phyloP scores from a whole-genome alignment of 768 basidiomycete genomes.

The Amanita rimosa region DNA sequence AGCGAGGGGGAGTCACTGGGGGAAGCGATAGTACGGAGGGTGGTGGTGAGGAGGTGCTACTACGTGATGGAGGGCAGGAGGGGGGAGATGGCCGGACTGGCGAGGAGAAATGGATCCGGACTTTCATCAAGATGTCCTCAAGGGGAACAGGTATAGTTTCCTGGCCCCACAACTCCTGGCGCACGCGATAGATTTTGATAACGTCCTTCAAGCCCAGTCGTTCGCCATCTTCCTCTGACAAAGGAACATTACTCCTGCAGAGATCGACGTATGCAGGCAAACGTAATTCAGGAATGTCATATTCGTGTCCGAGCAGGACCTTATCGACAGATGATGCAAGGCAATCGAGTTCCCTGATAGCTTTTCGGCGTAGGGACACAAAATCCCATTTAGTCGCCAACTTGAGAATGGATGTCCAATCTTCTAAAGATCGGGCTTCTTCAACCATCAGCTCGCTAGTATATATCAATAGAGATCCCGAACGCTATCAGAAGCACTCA shows the following conservation, averaged over 20 bases:
- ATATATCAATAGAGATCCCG: neutral
- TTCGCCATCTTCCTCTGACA: conserved; percentile 1
- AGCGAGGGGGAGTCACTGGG: no score
- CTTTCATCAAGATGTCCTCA: neutral
- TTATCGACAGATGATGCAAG: conserved; percentile 3
- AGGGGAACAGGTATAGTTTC: neutral
- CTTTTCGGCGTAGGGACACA: neutral
- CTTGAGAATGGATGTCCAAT: conserved; percentile 3
- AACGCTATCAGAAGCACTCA: neutral
- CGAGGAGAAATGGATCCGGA: neutral
- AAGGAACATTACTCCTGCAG: neutral
- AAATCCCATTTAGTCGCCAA: conserved; percentile 5
- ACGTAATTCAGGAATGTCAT: neutral
- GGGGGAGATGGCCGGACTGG: neutral
- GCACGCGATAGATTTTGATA: conserved; percentile 5
- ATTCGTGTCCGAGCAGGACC: neutral
- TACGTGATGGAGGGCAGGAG: neutral
- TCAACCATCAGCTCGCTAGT: neutral
- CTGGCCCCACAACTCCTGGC: conserved; percentile 3
- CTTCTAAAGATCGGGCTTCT: neutral
- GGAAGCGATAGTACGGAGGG: neutral
- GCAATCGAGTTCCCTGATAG: neutral
- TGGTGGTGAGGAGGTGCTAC: neutral
- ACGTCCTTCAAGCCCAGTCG: conserved; percentile 1
- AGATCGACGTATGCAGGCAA: neutral